These are phyloP conservation scores for Iris pallida DNA, from an alignment of 116 monocot genomes.

Conservation along the genomic window DNA sequence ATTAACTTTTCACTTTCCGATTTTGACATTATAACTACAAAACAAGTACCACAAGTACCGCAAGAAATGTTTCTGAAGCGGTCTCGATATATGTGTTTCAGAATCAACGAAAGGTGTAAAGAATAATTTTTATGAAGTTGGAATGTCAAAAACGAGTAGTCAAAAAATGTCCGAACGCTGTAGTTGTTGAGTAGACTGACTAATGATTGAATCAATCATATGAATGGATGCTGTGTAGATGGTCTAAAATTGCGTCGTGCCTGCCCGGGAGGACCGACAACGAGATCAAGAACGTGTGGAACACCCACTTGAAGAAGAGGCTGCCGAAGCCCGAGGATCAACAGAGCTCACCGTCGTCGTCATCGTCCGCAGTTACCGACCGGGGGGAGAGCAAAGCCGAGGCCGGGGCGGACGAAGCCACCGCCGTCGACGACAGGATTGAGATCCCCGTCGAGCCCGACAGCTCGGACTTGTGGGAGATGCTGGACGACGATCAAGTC, in stretches of 20 bases:
- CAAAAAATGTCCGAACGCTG: no score
- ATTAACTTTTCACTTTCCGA: no score
- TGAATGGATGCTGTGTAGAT: no score
- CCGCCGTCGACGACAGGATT: constrained; percentile 1
- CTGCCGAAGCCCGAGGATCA: constrained; percentile 1
- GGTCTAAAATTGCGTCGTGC: constrained; percentile 78
- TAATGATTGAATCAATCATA: no score
- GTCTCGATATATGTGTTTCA: no score
- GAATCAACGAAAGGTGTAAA: no score
- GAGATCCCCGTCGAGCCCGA: constrained; percentile 17
- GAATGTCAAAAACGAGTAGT: no score
- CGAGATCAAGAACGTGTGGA: constrained; percentile 92
- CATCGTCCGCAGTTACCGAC: background rate
- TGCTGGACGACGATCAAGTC: constrained; percentile 3
- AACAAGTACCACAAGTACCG: no score
- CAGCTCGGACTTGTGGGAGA: constrained; percentile 21
- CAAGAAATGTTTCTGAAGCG: no score
- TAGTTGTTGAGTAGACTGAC: no score
- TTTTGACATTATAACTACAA: no score
- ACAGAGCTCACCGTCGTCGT: constrained; percentile 8
- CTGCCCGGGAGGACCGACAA: constrained; percentile 88
- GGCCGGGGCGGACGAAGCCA: background rate
- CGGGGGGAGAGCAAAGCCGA: background rate
- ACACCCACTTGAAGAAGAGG: constrained; percentile 83
- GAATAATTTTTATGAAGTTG: no score